Evolutionary conservation across 2,329 filamentous ascomycete species (phyloP), one percentile per base, ranked within the genome.

Genomic region (Monilinia fructigena): DNA sequence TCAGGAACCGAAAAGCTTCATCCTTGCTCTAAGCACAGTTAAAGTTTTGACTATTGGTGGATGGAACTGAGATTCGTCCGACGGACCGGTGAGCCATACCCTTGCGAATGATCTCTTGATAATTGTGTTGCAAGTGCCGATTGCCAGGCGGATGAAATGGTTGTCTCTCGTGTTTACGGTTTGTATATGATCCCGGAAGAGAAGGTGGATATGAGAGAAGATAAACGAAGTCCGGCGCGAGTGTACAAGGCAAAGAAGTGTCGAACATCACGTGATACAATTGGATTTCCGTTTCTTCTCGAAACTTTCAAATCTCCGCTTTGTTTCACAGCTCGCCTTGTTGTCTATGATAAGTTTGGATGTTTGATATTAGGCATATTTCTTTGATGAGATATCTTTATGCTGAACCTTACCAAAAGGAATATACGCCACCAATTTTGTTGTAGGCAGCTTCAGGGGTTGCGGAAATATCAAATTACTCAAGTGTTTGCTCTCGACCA

Each of bases 401-500:
- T 18, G 28, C n/a, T 26, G 26, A 40, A 35, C 31, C 45, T 7
- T 45, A 45, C 12, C 8, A 18, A 18, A 26, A 50, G 45, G 10
- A 40, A 61, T 26, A 4, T n/a, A n/a, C 45, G 12, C 28, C 35
- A 28, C 56, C 6, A 50, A 26, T 38, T 20, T 38, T n/a, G 20
- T 8, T 26, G 23, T 16, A 38, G 31, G 31, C 31, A 35, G 26
- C 20, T 48, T 60, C 42, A 38, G 14, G 58, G 58, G 58, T 61
- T 10, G 45, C 47, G n/a, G n/a, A 50, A 16, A 8, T 11, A 28
- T 38, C 28, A 26, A 40, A 38, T 61, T 18, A 18, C 31, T 31
- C 40, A 61, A 60, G 58, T 61, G 45, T 61, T 61, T 61, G 58
- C 45, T 42, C 26, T 26, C 48, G 48, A 28, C n/a, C 56, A 35